These are phyloP conservation scores for Phaseolus coccineus DNA, from an alignment of 331 rosid genomes.

Conservation along the genomic window DNA sequence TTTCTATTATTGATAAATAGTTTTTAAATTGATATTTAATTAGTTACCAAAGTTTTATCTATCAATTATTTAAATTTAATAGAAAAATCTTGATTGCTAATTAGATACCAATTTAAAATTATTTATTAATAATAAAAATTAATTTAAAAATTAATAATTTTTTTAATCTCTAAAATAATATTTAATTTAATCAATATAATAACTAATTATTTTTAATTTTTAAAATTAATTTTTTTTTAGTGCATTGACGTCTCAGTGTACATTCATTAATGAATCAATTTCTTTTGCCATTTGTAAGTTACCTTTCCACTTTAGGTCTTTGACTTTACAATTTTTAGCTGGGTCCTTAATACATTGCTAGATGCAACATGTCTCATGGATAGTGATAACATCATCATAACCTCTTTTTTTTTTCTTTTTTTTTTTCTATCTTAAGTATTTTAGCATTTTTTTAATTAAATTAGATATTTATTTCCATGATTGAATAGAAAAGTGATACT, in stretches of 20 bases:
- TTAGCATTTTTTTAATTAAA: not conserved
- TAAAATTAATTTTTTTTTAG: too few relatives aligned
- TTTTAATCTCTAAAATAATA: too few relatives aligned
- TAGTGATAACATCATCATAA: slow-evolving; percentile 14
- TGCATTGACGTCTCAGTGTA: slow-evolving; percentile 8
- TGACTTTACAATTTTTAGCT: not conserved
- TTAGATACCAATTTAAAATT: too few relatives aligned
- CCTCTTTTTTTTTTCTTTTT: not conserved
- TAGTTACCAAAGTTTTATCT: too few relatives aligned
- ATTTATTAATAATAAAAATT: too few relatives aligned
- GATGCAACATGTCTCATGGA: slow-evolving; percentile 15
- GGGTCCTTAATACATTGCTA: not conserved
- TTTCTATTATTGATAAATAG: too few relatives aligned
- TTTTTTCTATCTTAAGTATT: not conserved
- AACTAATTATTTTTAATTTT: too few relatives aligned
- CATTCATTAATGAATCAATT: not conserved
- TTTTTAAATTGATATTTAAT: too few relatives aligned
- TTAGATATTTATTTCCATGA: not conserved
- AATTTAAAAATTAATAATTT: too few relatives aligned
- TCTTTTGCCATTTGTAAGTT: slow-evolving; percentile 1
- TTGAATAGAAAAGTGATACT: not conserved
- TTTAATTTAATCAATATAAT: too few relatives aligned
- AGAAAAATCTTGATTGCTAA: too few relatives aligned
- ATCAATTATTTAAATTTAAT: too few relatives aligned
- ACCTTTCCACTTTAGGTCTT: not conserved